Evolutionary conservation across 371 early-diverging fungal species (phyloP), one percentile per base, ranked within the genome.

Genomic region (Spraguea lophii): DNA sequence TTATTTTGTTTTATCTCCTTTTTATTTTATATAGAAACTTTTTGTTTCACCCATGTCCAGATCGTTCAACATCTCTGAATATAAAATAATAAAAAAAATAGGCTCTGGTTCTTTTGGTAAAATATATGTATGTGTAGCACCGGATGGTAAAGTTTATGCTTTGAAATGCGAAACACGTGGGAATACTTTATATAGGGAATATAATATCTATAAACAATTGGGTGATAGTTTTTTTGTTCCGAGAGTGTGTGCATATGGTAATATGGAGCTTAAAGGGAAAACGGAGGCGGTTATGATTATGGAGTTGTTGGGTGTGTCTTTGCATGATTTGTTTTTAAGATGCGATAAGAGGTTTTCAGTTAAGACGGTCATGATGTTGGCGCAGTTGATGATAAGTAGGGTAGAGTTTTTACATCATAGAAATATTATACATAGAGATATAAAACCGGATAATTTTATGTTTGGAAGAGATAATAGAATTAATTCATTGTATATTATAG

Each of bases 381-480:
- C 88, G 17, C 90, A 91, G 70, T 91, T 89, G 73, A 76, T 95
- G 80, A 84, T 97, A 76, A 57, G 83, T 2, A 80, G 88, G 36
- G 78, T 95, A 58, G 93, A 95, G 72, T 87, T 82, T 66, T 79
- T 93, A 54, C 99, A 98, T 69, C 79, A 82, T 56, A 85, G 85
- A 68, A 84, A 86, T 63, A 71, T 88, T 57, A 83, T 97, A 44
- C 94, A 97, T 69, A 78, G 95, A 50, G 98, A 97, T 69, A 91
- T 97, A 61, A 97, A 97, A 68, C 94, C 93, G 3, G 98, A 94
- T 67, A 98, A 98, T 76, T 98, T 95, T 69, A 74, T 93, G 59
- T 89, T 93, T 88, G 92, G 91, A 48, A 20, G 42, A 12, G 77
- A 83, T 61, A 82, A 82, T 60, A 79, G 82, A 34, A 82, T 83